These are phyloP conservation scores for Lodderomyces oxycetoniae DNA, from an alignment of 1,139 yeast genomes.

Conservation along the genomic window DNA sequence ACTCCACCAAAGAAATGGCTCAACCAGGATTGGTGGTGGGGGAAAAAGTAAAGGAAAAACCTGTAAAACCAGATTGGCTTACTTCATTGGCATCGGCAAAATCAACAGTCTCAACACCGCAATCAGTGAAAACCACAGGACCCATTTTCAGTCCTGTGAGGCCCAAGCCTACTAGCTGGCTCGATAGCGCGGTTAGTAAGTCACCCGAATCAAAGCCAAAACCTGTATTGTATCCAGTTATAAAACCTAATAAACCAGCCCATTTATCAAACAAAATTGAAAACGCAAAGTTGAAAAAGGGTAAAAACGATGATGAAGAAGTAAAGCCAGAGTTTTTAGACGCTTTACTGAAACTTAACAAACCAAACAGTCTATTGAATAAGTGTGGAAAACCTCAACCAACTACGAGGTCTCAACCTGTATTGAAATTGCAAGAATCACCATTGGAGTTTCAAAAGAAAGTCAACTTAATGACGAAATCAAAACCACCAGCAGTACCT, in stretches of 20 bases:
- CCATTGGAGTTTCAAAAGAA: constrained; percentile 14
- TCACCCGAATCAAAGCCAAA: constrained; percentile 7
- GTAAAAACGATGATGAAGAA: constrained; percentile 1
- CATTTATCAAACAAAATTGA: constrained; percentile 6
- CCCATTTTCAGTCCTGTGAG: not conserved
- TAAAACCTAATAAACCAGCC: constrained; percentile 8
- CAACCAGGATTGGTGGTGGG: not conserved
- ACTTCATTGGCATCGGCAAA: constrained; percentile 12
- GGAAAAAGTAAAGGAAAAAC: constrained; percentile 6
- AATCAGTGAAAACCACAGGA: constrained; percentile 4
- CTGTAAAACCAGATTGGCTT: constrained; percentile 12
- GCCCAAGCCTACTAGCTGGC: constrained; percentile 9
- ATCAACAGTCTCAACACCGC: constrained; percentile 8
- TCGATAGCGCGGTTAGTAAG: constrained; percentile 15
- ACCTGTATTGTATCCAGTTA: not conserved
- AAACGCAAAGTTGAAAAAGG: constrained; percentile 6
- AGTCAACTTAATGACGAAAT: constrained; percentile 7
- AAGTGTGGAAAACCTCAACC: constrained; percentile 7
- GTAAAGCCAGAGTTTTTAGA: constrained; percentile 7
- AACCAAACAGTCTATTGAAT: too few relatives aligned
- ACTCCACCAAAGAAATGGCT: constrained; percentile 2
- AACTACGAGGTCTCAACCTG: constrained; percentile 6
- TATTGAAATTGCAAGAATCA: constrained; percentile 2
- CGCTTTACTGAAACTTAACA: constrained; percentile 8
- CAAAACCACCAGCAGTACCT: not conserved